A percentile compares a stretch with the other conserved stretches of the same genome.
Conservation (phyloP, 2,329 filamentous ascomycete genomes). For the Penicillium aurantiogriseum region DNA sequence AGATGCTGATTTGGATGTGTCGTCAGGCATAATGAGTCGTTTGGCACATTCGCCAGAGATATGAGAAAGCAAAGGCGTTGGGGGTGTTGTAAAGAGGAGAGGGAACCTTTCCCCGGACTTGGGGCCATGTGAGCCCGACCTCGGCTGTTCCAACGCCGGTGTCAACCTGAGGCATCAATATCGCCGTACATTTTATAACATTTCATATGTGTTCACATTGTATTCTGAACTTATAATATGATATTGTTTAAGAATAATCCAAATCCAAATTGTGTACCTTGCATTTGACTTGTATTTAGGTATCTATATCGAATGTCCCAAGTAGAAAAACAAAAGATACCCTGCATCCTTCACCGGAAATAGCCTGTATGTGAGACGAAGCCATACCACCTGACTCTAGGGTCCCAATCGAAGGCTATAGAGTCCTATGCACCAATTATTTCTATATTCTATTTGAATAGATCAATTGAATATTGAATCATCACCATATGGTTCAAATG, state of each 20-base stretch:
- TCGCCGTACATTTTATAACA: not conserved
- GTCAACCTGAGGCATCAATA: slow-evolving; percentile 4
- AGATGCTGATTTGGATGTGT: slow-evolving; percentile 32
- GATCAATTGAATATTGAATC: not conserved
- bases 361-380: slow-evolving; percentile 4
- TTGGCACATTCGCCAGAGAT: not conserved
- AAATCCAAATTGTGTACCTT: not conserved
- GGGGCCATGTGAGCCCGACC: slow-evolving; percentile 28
- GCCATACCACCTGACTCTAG: not conserved
- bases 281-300: not conserved
- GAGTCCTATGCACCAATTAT: not conserved
- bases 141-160: slow-evolving; percentile 24
- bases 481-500: not conserved
- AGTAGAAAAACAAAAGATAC: not conserved
- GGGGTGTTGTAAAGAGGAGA: slow-evolving; percentile 4
- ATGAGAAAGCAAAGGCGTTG: not conserved
- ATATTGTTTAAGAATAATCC: not conserved
- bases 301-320: not conserved
- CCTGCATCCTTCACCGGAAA: not conserved
- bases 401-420: not conserved
- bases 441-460: no score
- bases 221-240: not conserved
- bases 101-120: slow-evolving; percentile 25
- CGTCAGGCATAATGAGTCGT: slow-evolving; percentile 33
- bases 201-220: not conserved